phyloP scores from a whole-genome alignment of 192 early-diverging fungal genomes.

The Coemansia interrupta region DNA sequence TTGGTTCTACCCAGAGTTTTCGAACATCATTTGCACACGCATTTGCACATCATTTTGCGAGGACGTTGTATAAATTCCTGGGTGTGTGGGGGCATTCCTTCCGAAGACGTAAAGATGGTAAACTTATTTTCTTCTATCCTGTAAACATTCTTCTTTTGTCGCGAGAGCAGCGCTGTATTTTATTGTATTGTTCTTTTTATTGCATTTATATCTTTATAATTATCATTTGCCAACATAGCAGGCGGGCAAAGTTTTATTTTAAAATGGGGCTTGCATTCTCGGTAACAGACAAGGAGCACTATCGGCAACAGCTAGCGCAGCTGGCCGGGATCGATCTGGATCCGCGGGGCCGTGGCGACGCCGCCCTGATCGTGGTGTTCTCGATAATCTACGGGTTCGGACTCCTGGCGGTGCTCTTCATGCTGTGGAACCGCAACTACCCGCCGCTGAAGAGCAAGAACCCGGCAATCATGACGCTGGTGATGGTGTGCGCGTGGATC shows the following conservation, averaged over 20 bases:
- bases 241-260: not conserved
- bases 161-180: no score
- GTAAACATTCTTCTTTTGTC: not conserved
- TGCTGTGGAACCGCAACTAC: slow-evolving; percentile 35
- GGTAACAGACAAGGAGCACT: slow-evolving; percentile 17
- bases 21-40: no score
- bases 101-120: no score
- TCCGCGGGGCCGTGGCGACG: slow-evolving; percentile 22
- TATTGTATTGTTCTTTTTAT: no score
- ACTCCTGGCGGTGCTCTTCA: slow-evolving; percentile 15
- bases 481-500: slow-evolving; percentile 6
- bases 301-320: slow-evolving; percentile 9
- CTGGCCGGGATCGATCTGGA: slow-evolving; percentile 8
- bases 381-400: slow-evolving; percentile 15
- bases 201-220: no score
- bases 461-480: slow-evolving; percentile 23
- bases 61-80: no score
- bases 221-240: not conserved
- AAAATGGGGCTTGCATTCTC: slow-evolving; percentile 34
- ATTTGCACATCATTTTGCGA: no score
- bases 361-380: slow-evolving; percentile 15
- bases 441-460: slow-evolving; percentile 46
- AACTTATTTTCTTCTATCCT: not conserved
- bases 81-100: no score
- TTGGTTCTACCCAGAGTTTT: no score